Conservation (phyloP, 257 asterid species). For the Nemophila menziesii region DNA sequence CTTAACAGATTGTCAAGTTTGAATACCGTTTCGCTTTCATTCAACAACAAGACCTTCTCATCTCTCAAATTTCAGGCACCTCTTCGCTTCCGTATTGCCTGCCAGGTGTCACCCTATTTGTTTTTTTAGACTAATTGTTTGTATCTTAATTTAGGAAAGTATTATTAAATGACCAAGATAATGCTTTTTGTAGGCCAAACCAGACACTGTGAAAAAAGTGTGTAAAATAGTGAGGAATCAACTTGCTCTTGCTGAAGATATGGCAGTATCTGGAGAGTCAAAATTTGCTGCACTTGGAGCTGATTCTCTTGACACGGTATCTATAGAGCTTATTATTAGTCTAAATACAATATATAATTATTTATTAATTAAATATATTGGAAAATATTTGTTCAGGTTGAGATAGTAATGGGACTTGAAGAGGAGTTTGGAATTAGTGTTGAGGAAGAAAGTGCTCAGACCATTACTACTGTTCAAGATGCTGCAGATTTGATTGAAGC, state of each 20-base stretch:
- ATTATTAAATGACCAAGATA: constrained; percentile 2
- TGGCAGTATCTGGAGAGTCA: constrained; percentile 54
- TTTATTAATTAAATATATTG: no score
- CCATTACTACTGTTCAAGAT: constrained; percentile 16
- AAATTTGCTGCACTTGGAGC: constrained; percentile 77
- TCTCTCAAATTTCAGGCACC: constrained; percentile 28
- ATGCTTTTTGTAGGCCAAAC: constrained; percentile 51
- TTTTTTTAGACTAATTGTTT: neutral
- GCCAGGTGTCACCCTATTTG: constrained; percentile 34
- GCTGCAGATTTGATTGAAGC: constrained; percentile 22
- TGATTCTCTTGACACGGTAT: constrained; percentile 96
- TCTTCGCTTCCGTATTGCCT: constrained; percentile 48
- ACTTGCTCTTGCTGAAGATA: constrained; percentile 60
- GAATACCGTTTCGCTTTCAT: constrained; percentile 23
- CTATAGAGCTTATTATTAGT: neutral
- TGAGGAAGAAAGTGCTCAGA: constrained; percentile 21
- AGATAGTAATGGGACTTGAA: constrained; percentile 23
- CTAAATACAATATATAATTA: no score
- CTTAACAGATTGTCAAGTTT: constrained; percentile 12
- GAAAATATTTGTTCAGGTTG: constrained; percentile 10
- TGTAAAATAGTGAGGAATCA: constrained; percentile 76
- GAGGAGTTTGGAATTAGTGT: constrained; percentile 17
- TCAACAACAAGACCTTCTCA: constrained; percentile 20
- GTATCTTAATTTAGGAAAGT: neutral
- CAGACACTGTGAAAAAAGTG: constrained; percentile 82